phyloP scores from a whole-genome alignment of 176 grass and related monocot genomes.

The Aegilops speltoides region DNA sequence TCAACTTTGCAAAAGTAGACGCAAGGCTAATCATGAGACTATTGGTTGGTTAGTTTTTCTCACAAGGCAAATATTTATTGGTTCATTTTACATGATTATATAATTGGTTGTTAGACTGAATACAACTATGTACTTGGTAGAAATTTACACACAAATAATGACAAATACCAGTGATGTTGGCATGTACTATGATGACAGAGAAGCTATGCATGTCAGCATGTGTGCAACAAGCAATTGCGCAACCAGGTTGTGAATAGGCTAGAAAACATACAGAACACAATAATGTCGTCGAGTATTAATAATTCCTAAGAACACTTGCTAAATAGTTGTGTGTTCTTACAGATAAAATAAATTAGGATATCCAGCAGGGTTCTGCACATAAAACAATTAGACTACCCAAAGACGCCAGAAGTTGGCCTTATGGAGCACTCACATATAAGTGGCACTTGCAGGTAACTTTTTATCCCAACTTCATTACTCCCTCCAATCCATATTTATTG shows the following conservation, averaged over 20 bases:
- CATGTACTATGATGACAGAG: conserved; percentile 1
- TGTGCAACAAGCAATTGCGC: conserved; percentile 1
- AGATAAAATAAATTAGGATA: neutral
- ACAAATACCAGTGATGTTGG: neutral
- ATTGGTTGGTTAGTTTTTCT: neutral
- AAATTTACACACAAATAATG: neutral
- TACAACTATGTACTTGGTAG: neutral
- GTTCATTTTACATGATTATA: neutral
- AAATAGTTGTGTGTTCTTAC: neutral
- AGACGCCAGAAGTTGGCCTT: neutral
- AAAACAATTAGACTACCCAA: neutral
- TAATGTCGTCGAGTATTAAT: neutral
- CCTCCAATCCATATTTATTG: no score
- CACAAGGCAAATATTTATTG: neutral
- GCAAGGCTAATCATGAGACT: neutral
- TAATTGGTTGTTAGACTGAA: conserved; percentile 1
- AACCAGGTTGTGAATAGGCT: neutral
- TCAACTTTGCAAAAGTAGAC: conserved; percentile 10
- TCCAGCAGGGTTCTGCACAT: neutral
- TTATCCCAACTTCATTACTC: neutral
- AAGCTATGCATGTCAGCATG: conserved; percentile 23
- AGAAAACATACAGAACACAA: neutral
- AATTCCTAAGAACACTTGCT: neutral
- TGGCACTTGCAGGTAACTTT: neutral
- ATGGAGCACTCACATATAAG: neutral